Percentiles rank a stretch among this genome's conserved stretches.
These are phyloP conservation scores for Syzygium grande DNA, from an alignment of 345 rosid genomes.

Conservation along the genomic window DNA sequence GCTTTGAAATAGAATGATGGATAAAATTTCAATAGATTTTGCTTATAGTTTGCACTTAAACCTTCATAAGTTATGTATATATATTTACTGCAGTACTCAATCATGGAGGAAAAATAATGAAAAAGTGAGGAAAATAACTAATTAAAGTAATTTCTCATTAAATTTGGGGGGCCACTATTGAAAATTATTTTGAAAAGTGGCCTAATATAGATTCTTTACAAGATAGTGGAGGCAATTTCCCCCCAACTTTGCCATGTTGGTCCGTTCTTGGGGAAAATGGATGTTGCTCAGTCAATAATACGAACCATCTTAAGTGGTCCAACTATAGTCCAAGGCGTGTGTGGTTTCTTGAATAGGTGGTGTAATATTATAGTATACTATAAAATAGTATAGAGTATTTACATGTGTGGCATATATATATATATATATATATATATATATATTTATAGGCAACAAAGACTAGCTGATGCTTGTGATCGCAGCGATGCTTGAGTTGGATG, in stretches of 20 bases:
- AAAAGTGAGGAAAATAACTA: background rate
- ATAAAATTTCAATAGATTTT: too few species aligned
- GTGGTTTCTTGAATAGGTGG: too few species aligned
- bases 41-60: background rate
- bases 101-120: background rate
- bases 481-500: background rate
- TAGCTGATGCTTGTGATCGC: background rate
- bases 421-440: too few species aligned
- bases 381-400: too few species aligned
- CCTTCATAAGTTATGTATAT: too few species aligned
- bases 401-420: too few species aligned
- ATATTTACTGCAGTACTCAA: background rate
- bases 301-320: background rate
- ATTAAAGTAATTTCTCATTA: too few species aligned
- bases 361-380: too few species aligned
- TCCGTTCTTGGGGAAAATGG: background rate
- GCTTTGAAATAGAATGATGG: too few species aligned
- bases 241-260: background rate
- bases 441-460: background rate
- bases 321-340: background rate
- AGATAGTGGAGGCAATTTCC: background rate
- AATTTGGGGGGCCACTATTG: background rate
- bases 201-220: background rate
- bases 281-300: background rate
- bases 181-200: background rate